A percentile compares a stretch with the other conserved stretches of the same genome.
Evolutionary conservation across 805 yeast genomes (phyloP).

Genomic region (Saccharomycopsis amapae): DNA sequence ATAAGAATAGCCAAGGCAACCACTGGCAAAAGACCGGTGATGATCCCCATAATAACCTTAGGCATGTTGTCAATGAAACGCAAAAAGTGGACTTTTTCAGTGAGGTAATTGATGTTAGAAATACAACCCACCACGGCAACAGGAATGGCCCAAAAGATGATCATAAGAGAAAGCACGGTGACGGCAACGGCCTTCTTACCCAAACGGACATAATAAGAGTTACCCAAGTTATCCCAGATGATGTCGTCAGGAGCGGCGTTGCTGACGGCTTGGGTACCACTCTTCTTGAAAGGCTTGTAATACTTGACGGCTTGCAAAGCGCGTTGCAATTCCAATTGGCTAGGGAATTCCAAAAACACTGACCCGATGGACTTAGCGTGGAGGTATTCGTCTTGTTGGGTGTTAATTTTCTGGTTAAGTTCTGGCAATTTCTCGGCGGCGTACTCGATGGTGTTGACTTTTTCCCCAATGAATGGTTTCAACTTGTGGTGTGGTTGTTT

Average conservation of each 20-base stretch:
- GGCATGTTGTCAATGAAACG: conserved; percentile 75
- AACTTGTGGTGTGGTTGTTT: conserved; percentile 82
- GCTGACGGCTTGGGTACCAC: conserved; percentile 44
- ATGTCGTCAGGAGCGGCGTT: conserved; percentile 78
- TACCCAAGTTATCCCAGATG: conserved; percentile 70
- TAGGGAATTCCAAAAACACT: conserved; percentile 72
- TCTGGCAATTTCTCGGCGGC: conserved; percentile 61
- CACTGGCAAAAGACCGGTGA: conserved; percentile 84
- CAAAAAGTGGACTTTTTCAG: conserved; percentile 64
- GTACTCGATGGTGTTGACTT: conserved; percentile 78
- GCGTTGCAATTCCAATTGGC: conserved; percentile 81
- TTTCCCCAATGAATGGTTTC: conserved; percentile 65
- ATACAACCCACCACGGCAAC: conserved; percentile 96
- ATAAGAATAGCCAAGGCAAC: conserved; percentile 73
- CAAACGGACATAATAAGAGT: conserved; percentile 50
- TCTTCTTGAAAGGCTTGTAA: conserved; percentile 36
- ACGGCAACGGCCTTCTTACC: conserved; percentile 52
- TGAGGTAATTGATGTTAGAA: conserved; percentile 76
- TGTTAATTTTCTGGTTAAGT: conserved; percentile 56
- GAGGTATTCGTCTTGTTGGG: conserved; percentile 47
- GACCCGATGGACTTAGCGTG: conserved; percentile 51
- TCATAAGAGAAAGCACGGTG: conserved; percentile 54
- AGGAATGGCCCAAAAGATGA: conserved; percentile 93
- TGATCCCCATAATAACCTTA: conserved; percentile 59
- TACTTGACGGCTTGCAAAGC: conserved; percentile 79